Evolutionary conservation across 192 early-diverging fungal genomes (phyloP).

Genomic region (Backusella morwellensis): DNA sequence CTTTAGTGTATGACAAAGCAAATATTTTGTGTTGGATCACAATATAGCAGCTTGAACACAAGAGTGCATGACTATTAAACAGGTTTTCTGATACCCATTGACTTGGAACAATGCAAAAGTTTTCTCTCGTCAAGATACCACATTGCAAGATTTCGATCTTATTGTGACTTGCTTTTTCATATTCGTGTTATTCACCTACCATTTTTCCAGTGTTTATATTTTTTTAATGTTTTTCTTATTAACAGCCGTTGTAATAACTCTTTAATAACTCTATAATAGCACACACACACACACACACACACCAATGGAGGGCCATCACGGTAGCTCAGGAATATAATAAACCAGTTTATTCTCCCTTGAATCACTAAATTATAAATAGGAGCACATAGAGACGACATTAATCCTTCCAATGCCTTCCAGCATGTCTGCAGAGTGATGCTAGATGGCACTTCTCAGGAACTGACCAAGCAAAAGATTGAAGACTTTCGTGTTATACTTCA

Average conservation of each 20-base stretch:
- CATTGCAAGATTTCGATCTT: neutral
- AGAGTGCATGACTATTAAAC: neutral
- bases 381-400: neutral
- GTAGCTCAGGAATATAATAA: slow-evolving; percentile 9
- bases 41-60: too few species aligned
- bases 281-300: neutral
- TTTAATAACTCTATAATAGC: neutral
- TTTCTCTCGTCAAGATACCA: too few species aligned
- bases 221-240: neutral
- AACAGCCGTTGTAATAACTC: too few species aligned
- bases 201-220: neutral
- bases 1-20: neutral
- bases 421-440: neutral
- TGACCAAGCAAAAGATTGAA: slow-evolving; percentile 21
- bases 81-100: neutral
- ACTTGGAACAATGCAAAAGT: neutral
- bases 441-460: slow-evolving; percentile 10
- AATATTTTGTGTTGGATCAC: neutral
- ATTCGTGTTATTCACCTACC: too few species aligned
- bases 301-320: slow-evolving; percentile 1
- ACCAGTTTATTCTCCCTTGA: neutral
- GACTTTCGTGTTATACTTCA: slow-evolving; percentile 34
- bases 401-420: slow-evolving; percentile 1
- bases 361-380: slow-evolving; percentile 6
- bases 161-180: neutral